These are phyloP conservation scores for Cnidoscolus chayamansa DNA, from an alignment of 441 rosid species.

Conservation along the genomic window DNA sequence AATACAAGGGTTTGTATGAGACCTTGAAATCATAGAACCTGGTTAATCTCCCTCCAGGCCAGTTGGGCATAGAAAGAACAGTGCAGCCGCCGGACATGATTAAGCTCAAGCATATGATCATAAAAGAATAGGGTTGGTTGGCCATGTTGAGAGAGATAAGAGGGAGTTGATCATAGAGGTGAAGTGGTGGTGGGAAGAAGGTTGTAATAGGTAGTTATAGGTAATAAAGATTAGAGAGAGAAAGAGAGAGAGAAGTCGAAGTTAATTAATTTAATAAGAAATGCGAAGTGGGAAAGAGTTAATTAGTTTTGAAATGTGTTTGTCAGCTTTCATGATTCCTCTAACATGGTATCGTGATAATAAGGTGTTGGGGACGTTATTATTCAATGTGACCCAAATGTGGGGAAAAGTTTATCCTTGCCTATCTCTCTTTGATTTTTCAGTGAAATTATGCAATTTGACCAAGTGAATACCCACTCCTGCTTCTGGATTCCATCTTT, in stretches of 20 bases:
- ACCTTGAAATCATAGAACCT: constrained; percentile 77
- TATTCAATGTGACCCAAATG: constrained; percentile 37
- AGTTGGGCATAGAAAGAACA: constrained; percentile 23
- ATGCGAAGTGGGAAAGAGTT: too few relatives aligned
- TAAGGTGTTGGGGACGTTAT: constrained; percentile 40
- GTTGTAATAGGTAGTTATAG: constrained; percentile 6
- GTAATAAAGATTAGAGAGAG: constrained; percentile 1
- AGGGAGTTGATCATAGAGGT: background rate
- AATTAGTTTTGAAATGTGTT: constrained; percentile 18
- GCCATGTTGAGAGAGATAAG: constrained; percentile 28
- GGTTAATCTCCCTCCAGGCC: constrained; percentile 47
- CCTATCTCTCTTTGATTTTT: too few relatives aligned
- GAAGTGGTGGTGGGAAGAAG: background rate
- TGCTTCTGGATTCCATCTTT: too few relatives aligned
- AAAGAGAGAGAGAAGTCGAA: too few relatives aligned
- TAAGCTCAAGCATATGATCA: constrained; percentile 28
- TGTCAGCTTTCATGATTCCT: constrained; percentile 52
- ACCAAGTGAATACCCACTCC: too few relatives aligned
- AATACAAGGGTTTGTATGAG: background rate
- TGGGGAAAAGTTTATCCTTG: constrained; percentile 17
- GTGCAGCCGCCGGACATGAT: constrained; percentile 19
- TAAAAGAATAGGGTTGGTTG: constrained; percentile 18
- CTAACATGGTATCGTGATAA: constrained; percentile 40
- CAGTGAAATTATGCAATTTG: too few relatives aligned
- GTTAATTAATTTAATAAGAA: too few relatives aligned